phyloP scores from a whole-genome alignment of 2,329 filamentous ascomycete species.

The Trichoderma endophyticum region DNA sequence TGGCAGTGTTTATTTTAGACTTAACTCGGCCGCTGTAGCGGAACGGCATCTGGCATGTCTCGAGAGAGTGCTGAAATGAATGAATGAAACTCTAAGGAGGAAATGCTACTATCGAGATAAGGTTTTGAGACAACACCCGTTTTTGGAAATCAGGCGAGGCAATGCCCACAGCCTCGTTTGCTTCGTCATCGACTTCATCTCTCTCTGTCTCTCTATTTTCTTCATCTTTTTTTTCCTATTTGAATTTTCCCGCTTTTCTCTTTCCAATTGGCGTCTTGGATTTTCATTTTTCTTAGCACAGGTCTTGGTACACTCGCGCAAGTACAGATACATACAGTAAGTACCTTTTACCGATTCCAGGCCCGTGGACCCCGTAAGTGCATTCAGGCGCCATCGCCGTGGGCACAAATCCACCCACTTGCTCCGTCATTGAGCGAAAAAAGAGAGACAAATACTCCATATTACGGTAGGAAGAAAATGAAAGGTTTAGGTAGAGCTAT shows the following conservation, averaged over 20 bases:
- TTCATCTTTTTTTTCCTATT: background rate
- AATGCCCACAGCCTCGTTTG: background rate
- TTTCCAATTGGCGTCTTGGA: background rate
- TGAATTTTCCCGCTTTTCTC: background rate
- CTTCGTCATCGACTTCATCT: background rate
- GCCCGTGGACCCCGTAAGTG: background rate
- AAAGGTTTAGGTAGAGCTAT: background rate
- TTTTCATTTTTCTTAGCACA: background rate
- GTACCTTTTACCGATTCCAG: conserved; percentile 1
- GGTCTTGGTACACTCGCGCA: background rate
- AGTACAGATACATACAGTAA: background rate
- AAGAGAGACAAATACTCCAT: background rate
- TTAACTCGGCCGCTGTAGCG: background rate
- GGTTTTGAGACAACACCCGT: background rate
- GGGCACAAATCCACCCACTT: background rate
- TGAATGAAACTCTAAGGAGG: background rate
- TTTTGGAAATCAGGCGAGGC: background rate
- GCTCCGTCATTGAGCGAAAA: background rate
- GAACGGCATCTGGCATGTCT: background rate
- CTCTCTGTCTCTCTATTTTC: background rate
- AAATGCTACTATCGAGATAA: background rate
- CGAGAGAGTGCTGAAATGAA: background rate
- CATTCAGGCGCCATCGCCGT: background rate
- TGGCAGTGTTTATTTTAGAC: conserved; percentile 20
- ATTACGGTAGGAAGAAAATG: background rate